Conservation (phyloP, 176 grass and related monocot genomes). For the Carex parvula region DNA sequence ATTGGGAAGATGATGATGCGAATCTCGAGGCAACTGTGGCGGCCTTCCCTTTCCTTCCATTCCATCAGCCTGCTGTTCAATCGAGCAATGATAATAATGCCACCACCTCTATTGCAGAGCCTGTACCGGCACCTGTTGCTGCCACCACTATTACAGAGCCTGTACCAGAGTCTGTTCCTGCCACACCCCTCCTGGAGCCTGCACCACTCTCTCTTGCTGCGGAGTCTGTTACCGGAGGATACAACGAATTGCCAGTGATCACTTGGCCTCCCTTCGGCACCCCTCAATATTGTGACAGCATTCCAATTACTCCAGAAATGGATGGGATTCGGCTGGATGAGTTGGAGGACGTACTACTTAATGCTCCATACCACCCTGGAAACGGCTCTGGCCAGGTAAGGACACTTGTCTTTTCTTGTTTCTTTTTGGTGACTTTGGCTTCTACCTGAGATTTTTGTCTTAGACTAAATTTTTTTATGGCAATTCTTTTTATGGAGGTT, state of each 20-base stretch:
- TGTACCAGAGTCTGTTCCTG: neutral
- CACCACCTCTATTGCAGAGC: neutral
- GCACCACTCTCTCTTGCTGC: neutral
- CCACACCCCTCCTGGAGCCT: neutral
- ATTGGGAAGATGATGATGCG: slow-evolving; percentile 62
- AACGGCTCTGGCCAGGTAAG: slow-evolving; percentile 30
- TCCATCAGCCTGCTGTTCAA: neutral
- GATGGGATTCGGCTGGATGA: slow-evolving; percentile 59
- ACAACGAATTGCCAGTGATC: neutral
- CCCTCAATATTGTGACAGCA: slow-evolving; percentile 20
- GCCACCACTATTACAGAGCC: neutral
- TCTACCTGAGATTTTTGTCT: slow-evolving; percentile 4
- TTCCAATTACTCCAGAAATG: slow-evolving; percentile 21
- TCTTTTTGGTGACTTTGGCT: neutral
- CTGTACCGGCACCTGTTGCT: neutral
- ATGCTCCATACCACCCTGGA: slow-evolving; percentile 20
- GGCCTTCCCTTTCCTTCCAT: slow-evolving; percentile 27
- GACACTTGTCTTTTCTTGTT: neutral
- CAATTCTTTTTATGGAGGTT: neutral
- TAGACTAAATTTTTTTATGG: neutral
- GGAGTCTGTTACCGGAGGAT: slow-evolving; percentile 1
- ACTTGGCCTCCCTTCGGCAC: neutral
- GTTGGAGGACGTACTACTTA: slow-evolving; percentile 34
- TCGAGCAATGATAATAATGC: neutral
- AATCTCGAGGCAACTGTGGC: slow-evolving; percentile 31